Evolutionary conservation across 1,284 basidiomycete genomes (phyloP).

Genomic region (Athelia sp.): DNA sequence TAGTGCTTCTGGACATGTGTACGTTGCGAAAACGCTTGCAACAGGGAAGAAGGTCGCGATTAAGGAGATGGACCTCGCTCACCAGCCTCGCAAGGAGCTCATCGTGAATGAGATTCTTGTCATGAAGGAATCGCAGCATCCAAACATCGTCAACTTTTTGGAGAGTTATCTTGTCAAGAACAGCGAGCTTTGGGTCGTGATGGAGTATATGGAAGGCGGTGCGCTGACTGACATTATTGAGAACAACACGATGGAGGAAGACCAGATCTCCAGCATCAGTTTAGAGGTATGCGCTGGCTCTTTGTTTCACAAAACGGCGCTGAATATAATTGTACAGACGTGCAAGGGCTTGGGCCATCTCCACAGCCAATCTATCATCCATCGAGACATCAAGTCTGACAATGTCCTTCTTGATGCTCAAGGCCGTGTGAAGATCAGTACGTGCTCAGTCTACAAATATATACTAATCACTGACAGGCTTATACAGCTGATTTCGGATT

Average conservation of each 20-base stretch:
- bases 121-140: slow-evolving; percentile 98
- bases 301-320: background rate
- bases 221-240: slow-evolving; percentile 97
- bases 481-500: slow-evolving; percentile 92
- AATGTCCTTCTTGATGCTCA: slow-evolving; percentile 92
- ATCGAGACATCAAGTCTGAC: slow-evolving; percentile 98
- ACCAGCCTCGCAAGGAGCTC: slow-evolving; percentile 95
- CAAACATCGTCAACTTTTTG: slow-evolving; percentile 98
- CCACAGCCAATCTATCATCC: slow-evolving; percentile 93
- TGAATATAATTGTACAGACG: slow-evolving; percentile 48
- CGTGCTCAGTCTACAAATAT: slow-evolving; percentile 25
- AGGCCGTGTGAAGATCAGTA: slow-evolving; percentile 96
- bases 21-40: slow-evolving; percentile 89
- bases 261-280: slow-evolving; percentile 93
- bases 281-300: slow-evolving; percentile 64
- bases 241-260: slow-evolving; percentile 94
- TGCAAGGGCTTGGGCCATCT: slow-evolving; percentile 93
- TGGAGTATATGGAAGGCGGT: slow-evolving; percentile 99
- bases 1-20: slow-evolving; percentile 97
- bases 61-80: slow-evolving; percentile 98
- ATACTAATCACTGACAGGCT: slow-evolving; percentile 1
- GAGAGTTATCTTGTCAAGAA: slow-evolving; percentile 89
- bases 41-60: slow-evolving; percentile 94
- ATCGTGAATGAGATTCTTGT: slow-evolving; percentile 99
- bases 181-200: slow-evolving; percentile 98